These are phyloP conservation scores for Begonia fuchsioides DNA, from an alignment of 306 rosid species.

Conservation along the genomic window DNA sequence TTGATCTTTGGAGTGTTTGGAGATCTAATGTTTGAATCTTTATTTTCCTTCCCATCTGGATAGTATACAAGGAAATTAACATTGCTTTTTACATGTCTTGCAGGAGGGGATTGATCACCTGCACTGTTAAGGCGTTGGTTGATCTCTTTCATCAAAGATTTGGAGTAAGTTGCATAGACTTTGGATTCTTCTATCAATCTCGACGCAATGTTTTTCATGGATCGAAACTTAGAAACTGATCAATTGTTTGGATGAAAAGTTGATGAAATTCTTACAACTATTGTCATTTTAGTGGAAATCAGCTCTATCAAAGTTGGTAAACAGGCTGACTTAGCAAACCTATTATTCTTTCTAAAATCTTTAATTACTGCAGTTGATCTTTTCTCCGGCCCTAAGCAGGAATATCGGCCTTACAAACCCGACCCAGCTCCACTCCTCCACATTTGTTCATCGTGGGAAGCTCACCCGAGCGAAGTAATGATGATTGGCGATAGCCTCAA, in stretches of 20 bases:
- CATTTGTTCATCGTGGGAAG: conserved; percentile 79
- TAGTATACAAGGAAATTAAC: background rate
- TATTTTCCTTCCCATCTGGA: conserved; percentile 3
- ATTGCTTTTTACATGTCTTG: conserved; percentile 9
- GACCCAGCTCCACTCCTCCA: conserved; percentile 81
- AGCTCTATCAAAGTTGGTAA: too few relatives aligned
- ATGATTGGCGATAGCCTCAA: conserved; percentile 92
- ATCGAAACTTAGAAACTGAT: too few relatives aligned
- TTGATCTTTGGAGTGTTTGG: too few relatives aligned
- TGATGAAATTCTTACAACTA: too few relatives aligned
- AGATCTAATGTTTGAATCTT: background rate
- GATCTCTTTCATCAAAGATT: conserved; percentile 66
- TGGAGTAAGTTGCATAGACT: conserved; percentile 33
- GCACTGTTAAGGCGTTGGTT: conserved; percentile 48
- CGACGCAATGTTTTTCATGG: too few relatives aligned
- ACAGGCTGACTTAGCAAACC: too few relatives aligned
- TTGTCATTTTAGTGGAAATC: too few relatives aligned
- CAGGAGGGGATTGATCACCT: conserved; percentile 85
- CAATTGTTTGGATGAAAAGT: too few relatives aligned
- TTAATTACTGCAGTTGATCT: conserved; percentile 48
- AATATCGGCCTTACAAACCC: conserved; percentile 74
- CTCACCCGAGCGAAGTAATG: conserved; percentile 71
- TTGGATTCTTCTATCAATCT: too few relatives aligned
- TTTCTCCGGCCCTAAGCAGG: conserved; percentile 87
- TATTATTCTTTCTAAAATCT: background rate